Base-by-base conservation (phyloP, 2,329 filamentous ascomycete species). In the Alternaria postmessia region DNA sequence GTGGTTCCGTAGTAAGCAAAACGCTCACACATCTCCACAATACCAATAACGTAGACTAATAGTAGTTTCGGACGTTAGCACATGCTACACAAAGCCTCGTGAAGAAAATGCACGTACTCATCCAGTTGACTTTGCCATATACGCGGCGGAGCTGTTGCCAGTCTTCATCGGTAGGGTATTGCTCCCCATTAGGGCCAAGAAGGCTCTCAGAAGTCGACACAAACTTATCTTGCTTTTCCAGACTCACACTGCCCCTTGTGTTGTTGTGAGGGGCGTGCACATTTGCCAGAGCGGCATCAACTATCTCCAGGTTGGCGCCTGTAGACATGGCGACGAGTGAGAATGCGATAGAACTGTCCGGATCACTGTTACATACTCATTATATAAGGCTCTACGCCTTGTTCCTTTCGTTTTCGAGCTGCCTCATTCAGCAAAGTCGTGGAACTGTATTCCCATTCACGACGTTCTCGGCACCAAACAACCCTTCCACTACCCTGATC, bases 1-100 rank as follows among this genome's bases (percentile, higher is more conserved):
- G 69, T 74, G 20, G 73, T 75, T 20, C 73, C 74, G 55, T 75
- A 74, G 51, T 74, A 74, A 7, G 74, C 69, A 11, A 76, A 69
- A 18, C 70, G 65, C 57, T 76, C 74, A 41, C 66, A 67, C 56
- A 75, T 69, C 34, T 76, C 74, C 26, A 77, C 66, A 38, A 75
- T 61, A 16, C 68, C 73, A 46, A 76, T 70, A 28, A 74, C 59
- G 47, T 71, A 75, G 3, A 71, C 57, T 59, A 28, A 8, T 32
- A 18, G n/a, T 26, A 12, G 28, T 2, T 7, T 49, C 4, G 14
- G 18, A 14, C 20, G 26, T 39, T 24, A 55, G 52, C 24, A 26
- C 14, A 46, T 12, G 12, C 4, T 30, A 41, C n/a, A 12, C 7
- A 8, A 6, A 49, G 7, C 14, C 8, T 16, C 18, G 20, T 44